Evolutionary conservation across 805 yeast species (phyloP), one percentile per base, ranked within the genome.

Genomic region (Hanseniaspora mollemarum): DNA sequence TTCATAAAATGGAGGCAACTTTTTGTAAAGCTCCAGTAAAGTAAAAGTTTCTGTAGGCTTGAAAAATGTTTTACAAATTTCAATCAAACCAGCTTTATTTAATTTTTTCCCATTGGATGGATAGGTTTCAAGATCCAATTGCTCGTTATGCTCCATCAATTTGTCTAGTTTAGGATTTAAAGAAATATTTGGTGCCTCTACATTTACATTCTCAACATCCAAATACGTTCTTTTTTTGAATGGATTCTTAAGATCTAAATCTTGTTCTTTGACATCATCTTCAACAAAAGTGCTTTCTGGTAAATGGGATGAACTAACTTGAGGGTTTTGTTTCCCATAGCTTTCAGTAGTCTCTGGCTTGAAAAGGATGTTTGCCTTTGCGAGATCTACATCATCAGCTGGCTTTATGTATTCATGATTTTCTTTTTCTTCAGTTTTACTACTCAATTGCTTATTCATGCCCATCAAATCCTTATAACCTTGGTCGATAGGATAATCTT

Each of bases 401-500:
- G 60, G 57, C 46, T 63, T 59, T 31, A 61, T 56, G 41, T 60
- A 28, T 24, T 37, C 43, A 13, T 22, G 32, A 12, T 31, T 26
- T 21, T 38, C 44, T 59, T 43, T 60, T 62, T 46, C 57, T 63
- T 44, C 46, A 9, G 22, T 18, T 15, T 57, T 55, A 22, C 59
- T 58, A 13, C 57, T 50, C n/a, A 59, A 62, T 29, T 57, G 51
- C 56, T 75, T 67, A 49, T 82, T 81, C 54, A 73, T 73, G 16
- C 64, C 61, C 56, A 71, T 71, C 44, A 79, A 71, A 63, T 83
- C 86, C 49, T 70, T 66, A 54, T 58, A 62, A 36, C 92, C 92
- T 59, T 78, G 81, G 61, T 83, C 90, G 24, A 69, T 64, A 57
- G 87, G 86, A 60, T 83, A 83, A n/a, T 58, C 58, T 54, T 18